phyloP scores from a whole-genome alignment of 768 basidiomycete species.

The Trametes maxima region DNA sequence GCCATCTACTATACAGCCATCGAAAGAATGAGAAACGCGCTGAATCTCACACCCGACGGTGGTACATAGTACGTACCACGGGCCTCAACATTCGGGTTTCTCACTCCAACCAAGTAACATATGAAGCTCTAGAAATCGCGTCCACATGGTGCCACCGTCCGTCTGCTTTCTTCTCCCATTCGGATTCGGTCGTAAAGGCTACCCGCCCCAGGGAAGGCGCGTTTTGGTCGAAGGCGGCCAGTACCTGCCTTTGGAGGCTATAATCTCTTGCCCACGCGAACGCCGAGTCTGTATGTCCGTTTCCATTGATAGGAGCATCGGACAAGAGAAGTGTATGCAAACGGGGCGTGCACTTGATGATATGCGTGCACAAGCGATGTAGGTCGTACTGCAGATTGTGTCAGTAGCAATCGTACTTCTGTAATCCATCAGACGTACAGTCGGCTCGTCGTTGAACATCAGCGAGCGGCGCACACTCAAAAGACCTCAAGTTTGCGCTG shows the following conservation, averaged over 20 bases:
- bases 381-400: no score
- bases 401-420: no score
- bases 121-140: not conserved
- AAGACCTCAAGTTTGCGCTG: no score
- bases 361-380: no score
- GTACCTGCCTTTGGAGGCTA: not conserved
- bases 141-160: not conserved
- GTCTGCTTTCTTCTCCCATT: conserved; percentile 1
- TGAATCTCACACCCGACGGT: not conserved
- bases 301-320: not conserved
- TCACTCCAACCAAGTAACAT: not conserved
- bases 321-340: not conserved
- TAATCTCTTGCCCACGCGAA: not conserved
- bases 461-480: no score
- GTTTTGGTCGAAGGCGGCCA: not conserved
- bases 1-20: not conserved
- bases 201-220: not conserved
- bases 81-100: not conserved
- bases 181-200: conserved; percentile 6
- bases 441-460: no score
- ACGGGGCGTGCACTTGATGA: not conserved
- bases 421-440: no score
- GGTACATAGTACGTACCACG: not conserved
- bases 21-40: not conserved
- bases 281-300: no score